phyloP scores from a whole-genome alignment of 352 stramenopile genomes.

The Phytopythium boreale region DNA sequence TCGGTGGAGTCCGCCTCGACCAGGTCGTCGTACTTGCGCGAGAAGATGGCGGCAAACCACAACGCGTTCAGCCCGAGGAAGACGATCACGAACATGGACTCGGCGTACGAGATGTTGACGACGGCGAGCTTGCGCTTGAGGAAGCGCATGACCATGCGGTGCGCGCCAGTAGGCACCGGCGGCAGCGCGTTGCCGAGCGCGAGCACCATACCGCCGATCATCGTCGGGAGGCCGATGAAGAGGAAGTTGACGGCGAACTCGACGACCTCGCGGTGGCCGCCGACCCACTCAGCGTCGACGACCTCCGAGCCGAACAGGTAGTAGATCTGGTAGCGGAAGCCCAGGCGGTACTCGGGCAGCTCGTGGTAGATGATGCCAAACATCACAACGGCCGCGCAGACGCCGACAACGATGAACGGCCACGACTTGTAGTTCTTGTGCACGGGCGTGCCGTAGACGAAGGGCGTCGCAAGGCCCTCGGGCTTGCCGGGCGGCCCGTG shows the following conservation, averaged over 20 bases:
- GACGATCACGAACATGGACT: slow-evolving; percentile 61
- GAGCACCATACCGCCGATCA: slow-evolving; percentile 66
- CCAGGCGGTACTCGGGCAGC: slow-evolving; percentile 63
- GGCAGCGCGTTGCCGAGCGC: slow-evolving; percentile 63
- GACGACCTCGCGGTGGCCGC: slow-evolving; percentile 69
- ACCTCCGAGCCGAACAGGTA: slow-evolving; percentile 52
- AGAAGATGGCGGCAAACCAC: slow-evolving; percentile 81
- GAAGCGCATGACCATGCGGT: slow-evolving; percentile 74
- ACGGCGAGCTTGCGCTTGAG: slow-evolving; percentile 80
- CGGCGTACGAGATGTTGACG: slow-evolving; percentile 81
- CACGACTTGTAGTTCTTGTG: slow-evolving; percentile 83
- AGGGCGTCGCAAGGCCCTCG: slow-evolving; percentile 54
- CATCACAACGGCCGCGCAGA: slow-evolving; percentile 45
- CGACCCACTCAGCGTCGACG: slow-evolving; percentile 53
- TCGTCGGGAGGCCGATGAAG: slow-evolving; percentile 68
- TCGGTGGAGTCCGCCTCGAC: slow-evolving; percentile 49
- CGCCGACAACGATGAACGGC: slow-evolving; percentile 58
- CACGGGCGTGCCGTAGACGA: slow-evolving; percentile 74
- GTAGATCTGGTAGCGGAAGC: slow-evolving; percentile 66
- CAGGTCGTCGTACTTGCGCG: slow-evolving; percentile 51
- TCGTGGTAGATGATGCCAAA: slow-evolving; percentile 75
- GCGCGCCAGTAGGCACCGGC: slow-evolving; percentile 61
- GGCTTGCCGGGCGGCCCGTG: slow-evolving; percentile 28
- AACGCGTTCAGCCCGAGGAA: slow-evolving; percentile 78
- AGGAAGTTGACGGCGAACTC: slow-evolving; percentile 74